phyloP scores from a whole-genome alignment of 306 rosid genomes.

The Morella rubra region DNA sequence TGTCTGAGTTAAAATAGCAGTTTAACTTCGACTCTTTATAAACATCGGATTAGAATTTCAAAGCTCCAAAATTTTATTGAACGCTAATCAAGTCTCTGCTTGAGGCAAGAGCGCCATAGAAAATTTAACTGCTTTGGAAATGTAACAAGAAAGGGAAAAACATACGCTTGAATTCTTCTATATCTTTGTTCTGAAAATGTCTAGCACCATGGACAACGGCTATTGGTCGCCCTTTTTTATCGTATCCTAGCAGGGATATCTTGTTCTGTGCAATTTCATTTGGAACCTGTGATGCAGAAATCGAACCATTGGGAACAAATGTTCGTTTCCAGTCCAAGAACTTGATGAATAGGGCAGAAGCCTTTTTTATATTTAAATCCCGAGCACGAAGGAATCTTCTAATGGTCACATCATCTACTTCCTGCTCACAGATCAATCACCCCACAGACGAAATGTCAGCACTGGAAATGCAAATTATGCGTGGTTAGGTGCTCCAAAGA shows the following conservation, averaged over 20 bases:
- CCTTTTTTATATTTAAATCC: slow-evolving; percentile 46
- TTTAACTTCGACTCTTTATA: not conserved
- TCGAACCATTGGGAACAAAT: slow-evolving; percentile 46
- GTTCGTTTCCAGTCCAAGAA: slow-evolving; percentile 55
- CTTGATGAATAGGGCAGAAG: slow-evolving; percentile 53
- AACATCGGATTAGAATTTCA: not conserved
- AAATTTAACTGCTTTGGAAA: not conserved
- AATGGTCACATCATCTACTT: slow-evolving; percentile 49
- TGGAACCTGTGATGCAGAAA: slow-evolving; percentile 43
- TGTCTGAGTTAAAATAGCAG: not conserved
- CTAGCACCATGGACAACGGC: slow-evolving; percentile 44
- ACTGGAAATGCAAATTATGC: not conserved
- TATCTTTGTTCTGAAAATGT: slow-evolving; percentile 46
- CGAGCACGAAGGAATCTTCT: slow-evolving; percentile 67
- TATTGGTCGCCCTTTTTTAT: slow-evolving; percentile 62
- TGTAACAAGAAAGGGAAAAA: not conserved
- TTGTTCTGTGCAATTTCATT: slow-evolving; percentile 48
- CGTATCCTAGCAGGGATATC: slow-evolving; percentile 49
- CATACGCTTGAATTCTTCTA: slow-evolving; percentile 50
- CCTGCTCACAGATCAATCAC: slow-evolving; percentile 32
- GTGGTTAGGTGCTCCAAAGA: not conserved
- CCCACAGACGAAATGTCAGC: not conserved
- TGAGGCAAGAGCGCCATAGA: not conserved
- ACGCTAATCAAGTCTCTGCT: not conserved
- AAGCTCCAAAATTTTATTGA: not conserved